Evolutionary conservation across 1,284 basidiomycete genomes (phyloP).

Genomic region (Sporisorium graminicola): DNA sequence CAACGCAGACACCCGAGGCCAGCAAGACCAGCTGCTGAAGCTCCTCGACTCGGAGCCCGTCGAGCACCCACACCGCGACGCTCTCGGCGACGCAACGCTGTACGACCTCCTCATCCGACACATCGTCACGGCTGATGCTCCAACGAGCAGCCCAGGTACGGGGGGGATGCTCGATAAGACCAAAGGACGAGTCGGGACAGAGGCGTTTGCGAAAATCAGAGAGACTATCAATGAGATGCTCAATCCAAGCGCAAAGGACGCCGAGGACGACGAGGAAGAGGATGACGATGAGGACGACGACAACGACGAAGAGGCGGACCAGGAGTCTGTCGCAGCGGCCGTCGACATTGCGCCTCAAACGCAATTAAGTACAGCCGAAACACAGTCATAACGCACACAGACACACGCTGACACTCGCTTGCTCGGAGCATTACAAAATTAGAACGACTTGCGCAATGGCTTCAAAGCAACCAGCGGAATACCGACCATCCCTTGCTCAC

Average conservation of each 20-base stretch:
- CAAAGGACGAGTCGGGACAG: slow-evolving; percentile 19
- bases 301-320: neutral
- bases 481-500: slow-evolving; percentile 38
- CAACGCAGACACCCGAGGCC: slow-evolving; percentile 19
- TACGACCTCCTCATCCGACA: slow-evolving; percentile 31
- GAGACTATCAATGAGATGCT: slow-evolving; percentile 11
- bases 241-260: slow-evolving; percentile 16
- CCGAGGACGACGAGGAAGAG: slow-evolving; percentile 21
- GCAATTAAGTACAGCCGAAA: neutral
- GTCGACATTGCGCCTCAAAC: neutral
- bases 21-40: slow-evolving; percentile 25
- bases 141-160: neutral
- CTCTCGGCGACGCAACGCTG: slow-evolving; percentile 17
- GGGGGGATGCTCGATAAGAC: slow-evolving; percentile 10
- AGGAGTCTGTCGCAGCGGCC: too few relatives aligned
- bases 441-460: neutral
- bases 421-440: neutral
- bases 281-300: slow-evolving; percentile 31
- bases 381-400: neutral
- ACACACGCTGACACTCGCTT: neutral
- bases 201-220: neutral
- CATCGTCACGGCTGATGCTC: neutral
- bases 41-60: slow-evolving; percentile 25
- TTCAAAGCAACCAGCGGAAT: slow-evolving; percentile 39
- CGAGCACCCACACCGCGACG: neutral